Evolutionary conservation across 352 stramenopile genomes (phyloP).

Genomic region (Saprolegnia parasitica): DNA sequence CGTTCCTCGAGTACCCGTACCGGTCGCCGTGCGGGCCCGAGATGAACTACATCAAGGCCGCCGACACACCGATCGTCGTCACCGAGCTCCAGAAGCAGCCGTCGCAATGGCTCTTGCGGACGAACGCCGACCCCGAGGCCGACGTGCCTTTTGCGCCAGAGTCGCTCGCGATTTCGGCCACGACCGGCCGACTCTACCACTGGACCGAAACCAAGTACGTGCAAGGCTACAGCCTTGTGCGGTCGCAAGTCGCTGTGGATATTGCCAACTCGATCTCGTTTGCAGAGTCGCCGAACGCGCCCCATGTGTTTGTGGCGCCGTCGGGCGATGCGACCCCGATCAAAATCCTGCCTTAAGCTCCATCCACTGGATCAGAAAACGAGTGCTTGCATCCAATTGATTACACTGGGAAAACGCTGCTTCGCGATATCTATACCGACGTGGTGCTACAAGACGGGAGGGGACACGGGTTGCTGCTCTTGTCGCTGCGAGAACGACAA

Average conservation of each 20-base stretch:
- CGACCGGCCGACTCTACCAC: constrained; percentile 70
- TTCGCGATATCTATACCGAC: too few relatives aligned
- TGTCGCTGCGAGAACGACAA: too few relatives aligned
- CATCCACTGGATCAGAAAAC: too few relatives aligned
- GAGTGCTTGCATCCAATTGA: too few relatives aligned
- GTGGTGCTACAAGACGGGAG: too few relatives aligned
- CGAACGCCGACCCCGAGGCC: constrained; percentile 43
- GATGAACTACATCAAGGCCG: constrained; percentile 86
- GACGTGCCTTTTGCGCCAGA: constrained; percentile 48
- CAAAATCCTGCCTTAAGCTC: too few relatives aligned
- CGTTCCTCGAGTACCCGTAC: constrained; percentile 66
- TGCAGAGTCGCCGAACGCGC: constrained; percentile 30
- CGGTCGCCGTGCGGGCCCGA: constrained; percentile 72
- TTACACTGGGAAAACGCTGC: too few relatives aligned
- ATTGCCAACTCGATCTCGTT: constrained; percentile 56
- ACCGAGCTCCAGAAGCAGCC: constrained; percentile 45
- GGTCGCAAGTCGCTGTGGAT: constrained; percentile 71
- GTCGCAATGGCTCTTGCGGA: constrained; percentile 48
- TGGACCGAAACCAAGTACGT: constrained; percentile 52
- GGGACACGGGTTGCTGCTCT: too few relatives aligned
- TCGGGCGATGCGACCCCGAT: not conserved
- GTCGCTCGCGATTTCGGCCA: constrained; percentile 53
- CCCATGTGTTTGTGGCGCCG: not conserved
- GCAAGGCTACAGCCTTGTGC: constrained; percentile 45
- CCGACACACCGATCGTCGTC: constrained; percentile 71